phyloP scores from a whole-genome alignment of 371 early-diverging fungal genomes.

The Haplosporangium sp. region DNA sequence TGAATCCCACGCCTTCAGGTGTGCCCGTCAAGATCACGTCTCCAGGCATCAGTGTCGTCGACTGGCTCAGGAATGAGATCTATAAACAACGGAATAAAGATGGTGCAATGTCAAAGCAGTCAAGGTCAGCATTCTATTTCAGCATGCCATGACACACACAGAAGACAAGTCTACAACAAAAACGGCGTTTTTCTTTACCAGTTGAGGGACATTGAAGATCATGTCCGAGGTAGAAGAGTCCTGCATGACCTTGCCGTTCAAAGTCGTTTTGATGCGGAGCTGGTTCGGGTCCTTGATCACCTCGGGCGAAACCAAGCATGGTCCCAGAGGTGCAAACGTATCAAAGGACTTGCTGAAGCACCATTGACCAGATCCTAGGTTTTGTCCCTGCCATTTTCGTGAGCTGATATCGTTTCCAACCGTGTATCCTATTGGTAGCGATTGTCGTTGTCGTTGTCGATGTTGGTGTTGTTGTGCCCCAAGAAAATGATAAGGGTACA shows the following conservation, averaged over 20 bases:
- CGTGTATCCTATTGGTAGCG: conserved; percentile 68
- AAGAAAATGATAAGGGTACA: too few species aligned
- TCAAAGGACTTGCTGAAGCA: conserved; percentile 72
- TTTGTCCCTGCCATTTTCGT: conserved; percentile 66
- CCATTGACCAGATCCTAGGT: conserved; percentile 65
- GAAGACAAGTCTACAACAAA: background rate
- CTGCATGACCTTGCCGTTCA: conserved; percentile 67
- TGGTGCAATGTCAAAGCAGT: background rate
- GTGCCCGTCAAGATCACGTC: conserved; percentile 73
- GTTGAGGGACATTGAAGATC: conserved; percentile 61
- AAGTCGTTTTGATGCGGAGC: conserved; percentile 55
- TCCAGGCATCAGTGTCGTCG: conserved; percentile 68
- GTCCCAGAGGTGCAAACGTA: conserved; percentile 71
- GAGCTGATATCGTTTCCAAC: conserved; percentile 69
- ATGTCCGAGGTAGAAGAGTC: conserved; percentile 66
- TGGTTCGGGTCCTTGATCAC: conserved; percentile 63
- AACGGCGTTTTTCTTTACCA: conserved; percentile 46
- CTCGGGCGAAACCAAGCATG: conserved; percentile 62
- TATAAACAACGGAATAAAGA: background rate
- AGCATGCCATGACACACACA: background rate
- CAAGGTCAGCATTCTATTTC: background rate
- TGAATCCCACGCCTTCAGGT: conserved; percentile 68
- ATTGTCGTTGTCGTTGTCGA: too few species aligned
- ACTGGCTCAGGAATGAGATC: conserved; percentile 67
- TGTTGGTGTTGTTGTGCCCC: too few species aligned